phyloP scores from a whole-genome alignment of 306 rosid genomes.

The Dryas drummondii region DNA sequence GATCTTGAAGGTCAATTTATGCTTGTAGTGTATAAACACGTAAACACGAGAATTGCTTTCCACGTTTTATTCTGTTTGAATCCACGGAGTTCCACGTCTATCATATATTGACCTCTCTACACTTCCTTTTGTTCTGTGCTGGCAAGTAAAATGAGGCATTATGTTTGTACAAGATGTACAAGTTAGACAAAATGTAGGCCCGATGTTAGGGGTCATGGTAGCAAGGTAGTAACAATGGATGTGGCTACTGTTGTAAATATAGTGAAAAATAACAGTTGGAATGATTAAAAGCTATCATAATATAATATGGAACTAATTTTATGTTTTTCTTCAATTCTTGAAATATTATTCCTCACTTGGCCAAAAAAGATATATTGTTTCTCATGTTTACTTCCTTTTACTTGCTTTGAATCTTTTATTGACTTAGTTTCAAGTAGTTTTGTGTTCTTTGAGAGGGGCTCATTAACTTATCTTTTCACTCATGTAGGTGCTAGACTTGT shows the following conservation, averaged over 20 bases:
- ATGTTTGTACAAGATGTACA: neutral
- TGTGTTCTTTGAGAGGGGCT: neutral
- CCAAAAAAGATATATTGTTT: neutral
- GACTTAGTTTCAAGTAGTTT: neutral
- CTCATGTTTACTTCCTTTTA: neutral
- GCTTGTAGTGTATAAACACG: neutral
- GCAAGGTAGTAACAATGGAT: neutral
- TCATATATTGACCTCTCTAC: neutral
- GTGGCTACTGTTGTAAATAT: neutral
- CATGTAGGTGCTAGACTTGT: conserved; percentile 84
- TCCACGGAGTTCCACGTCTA: neutral
- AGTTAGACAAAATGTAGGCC: neutral
- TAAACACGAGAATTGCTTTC: no score
- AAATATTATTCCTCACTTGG: neutral
- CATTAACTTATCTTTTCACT: neutral
- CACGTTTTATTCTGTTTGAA: neutral
- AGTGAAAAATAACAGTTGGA: neutral
- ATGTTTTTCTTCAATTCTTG: neutral
- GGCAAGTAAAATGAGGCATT: neutral
- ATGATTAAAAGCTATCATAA: neutral
- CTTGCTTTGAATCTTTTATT: neutral
- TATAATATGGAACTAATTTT: no score
- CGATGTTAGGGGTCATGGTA: neutral
- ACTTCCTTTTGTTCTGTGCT: neutral
- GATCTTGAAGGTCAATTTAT: neutral